These are phyloP conservation scores for Paramarasmius palmivorus DNA, from an alignment of 1,284 basidiomycete genomes.

Conservation along the genomic window DNA sequence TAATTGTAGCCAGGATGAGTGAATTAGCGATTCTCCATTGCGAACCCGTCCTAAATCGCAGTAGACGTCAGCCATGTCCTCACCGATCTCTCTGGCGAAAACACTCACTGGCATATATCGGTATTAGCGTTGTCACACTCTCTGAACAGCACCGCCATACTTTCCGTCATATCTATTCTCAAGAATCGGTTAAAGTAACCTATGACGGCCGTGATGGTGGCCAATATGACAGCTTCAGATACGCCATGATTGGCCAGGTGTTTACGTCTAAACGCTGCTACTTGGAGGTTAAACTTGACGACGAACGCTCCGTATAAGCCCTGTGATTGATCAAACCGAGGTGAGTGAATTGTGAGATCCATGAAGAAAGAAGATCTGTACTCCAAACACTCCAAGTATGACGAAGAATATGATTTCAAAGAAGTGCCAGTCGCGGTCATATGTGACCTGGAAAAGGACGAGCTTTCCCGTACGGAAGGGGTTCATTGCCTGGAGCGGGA, in stretches of 20 bases:
- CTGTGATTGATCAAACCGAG: constrained; percentile 39
- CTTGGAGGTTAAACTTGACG: constrained; percentile 96
- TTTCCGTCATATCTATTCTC: constrained; percentile 97
- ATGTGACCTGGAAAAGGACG: constrained; percentile 97
- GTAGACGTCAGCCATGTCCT: constrained; percentile 11
- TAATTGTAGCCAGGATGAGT: constrained; percentile 86
- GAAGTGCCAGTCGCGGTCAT: constrained; percentile 98
- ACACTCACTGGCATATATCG: constrained; percentile 89
- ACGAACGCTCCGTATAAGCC: constrained; percentile 97
- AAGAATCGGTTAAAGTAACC: constrained; percentile 96
- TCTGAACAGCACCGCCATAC: constrained; percentile 93
- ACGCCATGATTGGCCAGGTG: constrained; percentile 85
- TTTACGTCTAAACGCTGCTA: constrained; percentile 91
- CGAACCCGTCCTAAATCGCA: constrained; percentile 63
- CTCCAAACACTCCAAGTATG: constrained; percentile 94
- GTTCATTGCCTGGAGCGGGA: constrained; percentile 80
- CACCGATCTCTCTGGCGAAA: constrained; percentile 4
- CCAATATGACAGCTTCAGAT: constrained; percentile 86
- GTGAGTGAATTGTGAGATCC: not conserved
- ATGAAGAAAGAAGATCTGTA: constrained; percentile 38
- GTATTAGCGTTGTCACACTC: constrained; percentile 94
- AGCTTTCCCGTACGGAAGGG: constrained; percentile 98
- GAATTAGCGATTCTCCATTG: constrained; percentile 98
- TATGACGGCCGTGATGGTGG: constrained; percentile 86
- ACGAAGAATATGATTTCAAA: constrained; percentile 98